These are phyloP conservation scores for Penicillium sp. DNA, from an alignment of 2,329 filamentous ascomycete species.

Conservation along the genomic window DNA sequence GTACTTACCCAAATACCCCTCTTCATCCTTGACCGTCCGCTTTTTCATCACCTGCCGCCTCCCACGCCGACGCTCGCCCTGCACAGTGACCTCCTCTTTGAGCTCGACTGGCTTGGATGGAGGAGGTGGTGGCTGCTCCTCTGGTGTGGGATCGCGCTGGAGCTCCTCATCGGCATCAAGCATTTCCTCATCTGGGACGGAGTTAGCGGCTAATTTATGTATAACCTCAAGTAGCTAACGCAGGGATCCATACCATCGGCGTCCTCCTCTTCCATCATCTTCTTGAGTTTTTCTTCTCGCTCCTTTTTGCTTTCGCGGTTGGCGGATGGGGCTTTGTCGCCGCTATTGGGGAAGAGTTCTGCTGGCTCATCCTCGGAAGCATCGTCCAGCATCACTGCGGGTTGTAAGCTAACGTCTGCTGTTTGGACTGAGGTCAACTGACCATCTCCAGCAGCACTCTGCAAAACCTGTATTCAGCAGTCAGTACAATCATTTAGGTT, in stretches of 20 bases:
- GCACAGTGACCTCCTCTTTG: constrained; percentile 53
- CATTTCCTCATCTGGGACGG: constrained; percentile 56
- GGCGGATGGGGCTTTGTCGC: constrained; percentile 39
- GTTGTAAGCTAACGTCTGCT: constrained; percentile 27
- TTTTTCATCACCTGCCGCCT: constrained; percentile 83
- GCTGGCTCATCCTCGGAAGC: constrained; percentile 60
- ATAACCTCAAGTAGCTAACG: constrained; percentile 40
- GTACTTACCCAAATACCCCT: constrained; percentile 79
- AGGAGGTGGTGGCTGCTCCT: constrained; percentile 32
- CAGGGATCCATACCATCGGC: constrained; percentile 24
- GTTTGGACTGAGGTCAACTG: constrained; percentile 14
- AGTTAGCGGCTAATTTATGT: constrained; percentile 27
- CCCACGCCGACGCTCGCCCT: constrained; percentile 70
- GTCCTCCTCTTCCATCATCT: constrained; percentile 74
- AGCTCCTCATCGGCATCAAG: constrained; percentile 53
- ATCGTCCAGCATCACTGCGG: constrained; percentile 52
- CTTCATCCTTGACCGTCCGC: constrained; percentile 80
- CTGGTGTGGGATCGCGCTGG: constrained; percentile 41
- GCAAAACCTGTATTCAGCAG: constrained; percentile 28
- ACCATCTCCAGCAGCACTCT: constrained; percentile 54
- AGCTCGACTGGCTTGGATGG: constrained; percentile 51
- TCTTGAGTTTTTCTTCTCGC: constrained; percentile 64
- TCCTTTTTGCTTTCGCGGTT: constrained; percentile 57
- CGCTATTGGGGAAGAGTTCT: constrained; percentile 49
- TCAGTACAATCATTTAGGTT: neutral